Conservation (phyloP, 371 early-diverging fungal species). For the Mortierella sp. region DNA sequence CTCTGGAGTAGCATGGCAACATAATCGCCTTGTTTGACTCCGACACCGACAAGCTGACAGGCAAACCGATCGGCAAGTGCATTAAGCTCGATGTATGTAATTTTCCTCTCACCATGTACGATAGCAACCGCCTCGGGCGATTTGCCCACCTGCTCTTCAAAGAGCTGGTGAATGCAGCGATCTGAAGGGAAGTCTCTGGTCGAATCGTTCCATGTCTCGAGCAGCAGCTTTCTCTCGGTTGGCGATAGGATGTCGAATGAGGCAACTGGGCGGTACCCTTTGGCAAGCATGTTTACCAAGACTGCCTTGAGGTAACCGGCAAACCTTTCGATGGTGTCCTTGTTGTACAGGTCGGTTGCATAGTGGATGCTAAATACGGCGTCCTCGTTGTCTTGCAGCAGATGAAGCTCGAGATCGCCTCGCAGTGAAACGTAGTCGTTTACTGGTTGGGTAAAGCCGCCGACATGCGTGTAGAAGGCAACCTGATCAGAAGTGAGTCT, state of each 20-base stretch:
- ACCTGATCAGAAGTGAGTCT: too few species aligned
- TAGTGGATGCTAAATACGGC: slow-evolving; percentile 1
- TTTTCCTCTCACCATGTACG: background rate
- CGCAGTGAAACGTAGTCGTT: background rate
- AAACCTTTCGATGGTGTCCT: slow-evolving; percentile 1
- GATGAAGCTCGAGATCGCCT: slow-evolving; percentile 8
- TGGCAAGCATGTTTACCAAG: background rate
- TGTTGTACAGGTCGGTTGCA: slow-evolving; percentile 1
- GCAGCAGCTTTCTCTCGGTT: background rate
- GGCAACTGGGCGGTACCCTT: background rate
- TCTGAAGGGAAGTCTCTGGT: background rate
- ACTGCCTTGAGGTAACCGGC: slow-evolving; percentile 1
- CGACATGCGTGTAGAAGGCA: slow-evolving; percentile 7
- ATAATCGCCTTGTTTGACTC: slow-evolving; percentile 7
- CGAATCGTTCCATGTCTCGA: slow-evolving; percentile 7
- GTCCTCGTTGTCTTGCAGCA: slow-evolving; percentile 10
- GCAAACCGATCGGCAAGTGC: background rate
- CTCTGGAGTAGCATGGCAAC: slow-evolving; percentile 7
- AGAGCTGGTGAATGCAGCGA: slow-evolving; percentile 6
- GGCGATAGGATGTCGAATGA: background rate
- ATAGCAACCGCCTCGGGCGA: slow-evolving; percentile 10
- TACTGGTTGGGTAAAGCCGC: background rate
- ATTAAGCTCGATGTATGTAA: background rate
- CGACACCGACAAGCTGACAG: background rate
- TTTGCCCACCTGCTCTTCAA: slow-evolving; percentile 5